A percentile compares a stretch with the other conserved stretches of the same genome.
Conservation (phyloP, 2,329 filamentous ascomycete genomes). For the Fusarium sp. region DNA sequence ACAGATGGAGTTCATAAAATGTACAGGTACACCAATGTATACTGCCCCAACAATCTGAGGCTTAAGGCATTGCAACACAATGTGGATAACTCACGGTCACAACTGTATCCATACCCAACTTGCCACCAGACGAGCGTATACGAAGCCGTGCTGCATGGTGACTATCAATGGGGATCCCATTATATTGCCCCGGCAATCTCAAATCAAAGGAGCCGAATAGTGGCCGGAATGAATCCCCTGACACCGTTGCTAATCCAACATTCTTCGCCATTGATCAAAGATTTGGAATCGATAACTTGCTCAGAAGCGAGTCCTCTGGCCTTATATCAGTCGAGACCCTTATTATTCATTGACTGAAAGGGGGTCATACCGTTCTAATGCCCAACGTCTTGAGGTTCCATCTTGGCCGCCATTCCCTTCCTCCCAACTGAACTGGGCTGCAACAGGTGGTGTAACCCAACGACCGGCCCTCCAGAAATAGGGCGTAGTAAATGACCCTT, state of each 20-base stretch:
- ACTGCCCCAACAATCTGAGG: not conserved
- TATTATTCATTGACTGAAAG: not conserved
- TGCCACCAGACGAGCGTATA: not conserved
- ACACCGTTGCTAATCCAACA: constrained; percentile 93
- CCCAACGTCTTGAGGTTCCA: constrained; percentile 85
- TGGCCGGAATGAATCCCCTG: constrained; percentile 74
- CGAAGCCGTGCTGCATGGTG: not conserved
- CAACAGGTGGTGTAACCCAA: constrained; percentile 85
- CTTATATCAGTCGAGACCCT: not conserved
- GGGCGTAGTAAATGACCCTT: constrained; percentile 83
- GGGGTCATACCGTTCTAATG: constrained; percentile 68
- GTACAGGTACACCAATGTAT: not conserved
- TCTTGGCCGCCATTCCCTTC: constrained; percentile 77
- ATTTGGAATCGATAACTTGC: constrained; percentile 65
- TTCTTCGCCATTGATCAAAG: constrained; percentile 75
- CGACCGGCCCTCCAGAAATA: constrained; percentile 78
- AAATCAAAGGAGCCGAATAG: constrained; percentile 42
- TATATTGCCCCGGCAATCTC: not conserved
- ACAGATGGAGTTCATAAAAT: not conserved
- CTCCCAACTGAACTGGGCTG: constrained; percentile 47
- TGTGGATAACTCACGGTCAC: not conserved
- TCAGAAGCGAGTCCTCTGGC: constrained; percentile 70
- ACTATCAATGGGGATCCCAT: not conserved
- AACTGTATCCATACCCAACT: constrained; percentile 8
- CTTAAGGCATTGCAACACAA: constrained; percentile 2